These are phyloP conservation scores for Aspergillus bertholletiae DNA, from an alignment of 495 filamentous ascomycete species.

Conservation along the genomic window DNA sequence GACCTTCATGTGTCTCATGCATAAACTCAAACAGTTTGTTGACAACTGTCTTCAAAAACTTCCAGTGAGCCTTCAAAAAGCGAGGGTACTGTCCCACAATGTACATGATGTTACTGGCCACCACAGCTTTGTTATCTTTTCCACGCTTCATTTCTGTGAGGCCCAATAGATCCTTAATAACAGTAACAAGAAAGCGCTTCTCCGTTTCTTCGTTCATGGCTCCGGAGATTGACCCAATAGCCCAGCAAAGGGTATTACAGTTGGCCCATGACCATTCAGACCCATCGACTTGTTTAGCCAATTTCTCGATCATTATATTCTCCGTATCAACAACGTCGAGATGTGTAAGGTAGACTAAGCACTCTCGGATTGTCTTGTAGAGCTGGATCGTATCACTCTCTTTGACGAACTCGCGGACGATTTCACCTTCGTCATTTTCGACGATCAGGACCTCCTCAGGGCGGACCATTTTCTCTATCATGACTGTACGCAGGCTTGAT, in stretches of 20 bases:
- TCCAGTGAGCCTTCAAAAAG: slow-evolving; percentile 98
- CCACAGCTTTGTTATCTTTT: slow-evolving; percentile 98
- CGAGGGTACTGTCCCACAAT: slow-evolving; percentile 98
- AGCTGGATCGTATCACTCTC: slow-evolving; percentile 98
- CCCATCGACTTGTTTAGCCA: slow-evolving; percentile 90
- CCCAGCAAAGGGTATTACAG: slow-evolving; percentile 99
- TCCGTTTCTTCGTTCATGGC: slow-evolving; percentile 99
- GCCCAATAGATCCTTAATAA: slow-evolving; percentile 98
- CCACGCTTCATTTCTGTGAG: slow-evolving; percentile 98
- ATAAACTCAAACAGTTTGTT: slow-evolving; percentile 99
- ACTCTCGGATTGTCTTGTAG: slow-evolving; percentile 98
- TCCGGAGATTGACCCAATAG: slow-evolving; percentile 95
- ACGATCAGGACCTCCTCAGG: slow-evolving; percentile 99
- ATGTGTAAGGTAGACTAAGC: slow-evolving; percentile 95
- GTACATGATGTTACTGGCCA: slow-evolving; percentile 99
- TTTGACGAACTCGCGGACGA: slow-evolving; percentile 98
- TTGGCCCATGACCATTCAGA: slow-evolving; percentile 98
- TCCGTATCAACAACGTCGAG: slow-evolving; percentile 97
- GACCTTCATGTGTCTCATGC: slow-evolving; percentile 98
- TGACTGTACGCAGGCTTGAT: slow-evolving; percentile 89
- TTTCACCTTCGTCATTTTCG: slow-evolving; percentile 98
- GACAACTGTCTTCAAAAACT: slow-evolving; percentile 98
- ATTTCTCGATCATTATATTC: slow-evolving; percentile 97
- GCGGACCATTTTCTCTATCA: slow-evolving; percentile 99
- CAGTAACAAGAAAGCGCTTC: slow-evolving; percentile 95